phyloP scores from a whole-genome alignment of 495 filamentous ascomycete genomes.

The Penicillium alfredii region DNA sequence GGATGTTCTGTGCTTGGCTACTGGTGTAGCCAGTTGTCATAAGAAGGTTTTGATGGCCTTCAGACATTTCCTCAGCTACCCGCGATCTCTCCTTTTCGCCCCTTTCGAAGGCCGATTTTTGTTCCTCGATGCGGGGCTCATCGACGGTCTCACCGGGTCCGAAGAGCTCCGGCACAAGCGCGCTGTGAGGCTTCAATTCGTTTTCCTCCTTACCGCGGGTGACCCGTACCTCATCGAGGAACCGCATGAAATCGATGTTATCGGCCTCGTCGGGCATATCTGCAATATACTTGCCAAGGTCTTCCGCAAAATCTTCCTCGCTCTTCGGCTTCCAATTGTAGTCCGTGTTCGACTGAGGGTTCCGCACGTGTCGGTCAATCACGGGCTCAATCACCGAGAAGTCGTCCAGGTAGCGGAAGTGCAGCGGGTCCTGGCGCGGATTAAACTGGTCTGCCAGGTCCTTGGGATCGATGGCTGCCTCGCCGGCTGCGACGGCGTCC shows the following conservation, averaged over 20 bases:
- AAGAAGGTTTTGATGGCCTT: conserved; percentile 54
- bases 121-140: conserved; percentile 22
- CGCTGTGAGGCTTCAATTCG: conserved; percentile 41
- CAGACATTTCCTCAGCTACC: conserved; percentile 42
- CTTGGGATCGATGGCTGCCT: conserved; percentile 68
- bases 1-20: conserved; percentile 48
- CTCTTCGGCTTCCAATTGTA: conserved; percentile 57
- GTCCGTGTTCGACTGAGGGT: conserved; percentile 50
- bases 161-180: conserved; percentile 48
- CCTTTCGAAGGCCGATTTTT: conserved; percentile 31
- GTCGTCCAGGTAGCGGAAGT: conserved; percentile 77
- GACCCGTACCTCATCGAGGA: conserved; percentile 40
- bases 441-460: conserved; percentile 70
- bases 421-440: conserved; percentile 63
- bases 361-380: conserved; percentile 59
- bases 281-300: conserved; percentile 53
- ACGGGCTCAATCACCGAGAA: conserved; percentile 69
- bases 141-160: conserved; percentile 33
- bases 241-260: conserved; percentile 41
- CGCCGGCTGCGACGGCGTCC: conserved; percentile 77
- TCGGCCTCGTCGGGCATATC: conserved; percentile 44
- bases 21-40: conserved; percentile 61
- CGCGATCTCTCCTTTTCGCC: conserved; percentile 26
- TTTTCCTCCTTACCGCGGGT: conserved; percentile 48
- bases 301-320: conserved; percentile 47